Evolutionary conservation across 805 yeast genomes (phyloP).

Genomic region (Metschnikowia noctiluminum): DNA sequence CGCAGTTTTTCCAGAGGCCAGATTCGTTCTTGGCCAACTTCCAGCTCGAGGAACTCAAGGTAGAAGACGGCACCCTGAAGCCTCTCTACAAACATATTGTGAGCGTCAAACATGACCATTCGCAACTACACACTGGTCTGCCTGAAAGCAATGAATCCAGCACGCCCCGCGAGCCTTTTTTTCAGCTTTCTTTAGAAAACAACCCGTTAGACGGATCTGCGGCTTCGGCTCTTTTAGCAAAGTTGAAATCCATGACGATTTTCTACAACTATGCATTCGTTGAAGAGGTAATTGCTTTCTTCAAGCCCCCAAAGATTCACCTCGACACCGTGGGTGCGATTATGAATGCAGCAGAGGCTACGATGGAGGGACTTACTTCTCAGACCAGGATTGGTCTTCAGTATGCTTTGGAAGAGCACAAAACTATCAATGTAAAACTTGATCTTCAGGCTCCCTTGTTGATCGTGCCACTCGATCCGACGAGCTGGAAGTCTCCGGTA

Average conservation of each 20-base stretch:
- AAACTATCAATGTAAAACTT: constrained; percentile 77
- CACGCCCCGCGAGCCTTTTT: constrained; percentile 56
- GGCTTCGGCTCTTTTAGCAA: constrained; percentile 71
- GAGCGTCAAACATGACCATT: constrained; percentile 65
- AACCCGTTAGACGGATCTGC: constrained; percentile 85
- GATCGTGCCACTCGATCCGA: constrained; percentile 78
- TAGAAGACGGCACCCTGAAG: constrained; percentile 81
- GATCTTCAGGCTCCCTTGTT: constrained; percentile 94
- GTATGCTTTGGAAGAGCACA: constrained; percentile 92
- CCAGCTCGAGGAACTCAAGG: constrained; percentile 73
- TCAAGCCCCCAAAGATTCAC: constrained; percentile 83
- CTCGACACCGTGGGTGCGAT: constrained; percentile 86
- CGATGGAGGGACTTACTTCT: constrained; percentile 83
- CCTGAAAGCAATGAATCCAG: constrained; percentile 10
- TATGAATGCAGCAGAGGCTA: constrained; percentile 91
- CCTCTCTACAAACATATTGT: constrained; percentile 85
- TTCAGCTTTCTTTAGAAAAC: constrained; percentile 75
- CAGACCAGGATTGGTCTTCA: constrained; percentile 91
- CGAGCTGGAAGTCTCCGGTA: constrained; percentile 80
- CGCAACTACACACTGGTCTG: constrained; percentile 28
- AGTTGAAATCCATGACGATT: constrained; percentile 81
- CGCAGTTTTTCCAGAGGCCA: constrained; percentile 71
- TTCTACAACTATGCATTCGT: constrained; percentile 84
- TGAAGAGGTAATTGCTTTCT: constrained; percentile 70
- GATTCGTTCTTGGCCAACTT: constrained; percentile 72